These are phyloP conservation scores for Trichoderma asperelloides DNA, from an alignment of 495 filamentous ascomycete genomes.

Conservation along the genomic window DNA sequence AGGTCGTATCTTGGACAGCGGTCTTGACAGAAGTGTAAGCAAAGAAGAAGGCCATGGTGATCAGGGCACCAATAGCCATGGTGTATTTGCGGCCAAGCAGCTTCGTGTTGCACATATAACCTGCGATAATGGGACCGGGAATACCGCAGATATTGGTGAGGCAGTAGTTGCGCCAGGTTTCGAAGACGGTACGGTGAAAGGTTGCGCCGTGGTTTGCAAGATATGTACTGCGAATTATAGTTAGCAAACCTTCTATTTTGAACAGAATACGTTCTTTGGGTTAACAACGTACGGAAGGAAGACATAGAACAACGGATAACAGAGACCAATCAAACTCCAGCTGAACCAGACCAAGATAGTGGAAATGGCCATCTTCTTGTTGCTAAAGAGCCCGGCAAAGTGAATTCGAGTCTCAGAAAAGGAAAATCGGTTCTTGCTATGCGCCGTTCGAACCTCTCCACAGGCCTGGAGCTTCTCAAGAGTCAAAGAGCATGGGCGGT, in stretches of 20 bases:
- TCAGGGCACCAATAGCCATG: constrained; percentile 53
- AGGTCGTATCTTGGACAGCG: constrained; percentile 50
- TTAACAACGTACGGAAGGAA: constrained; percentile 42
- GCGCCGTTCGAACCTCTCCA: constrained; percentile 31
- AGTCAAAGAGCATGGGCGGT: constrained; percentile 54
- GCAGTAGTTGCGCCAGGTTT: constrained; percentile 64
- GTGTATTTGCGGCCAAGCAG: constrained; percentile 54
- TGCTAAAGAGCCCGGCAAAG: constrained; percentile 54
- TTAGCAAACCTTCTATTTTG: background rate
- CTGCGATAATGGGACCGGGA: constrained; percentile 56
- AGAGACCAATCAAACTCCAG: constrained; percentile 62
- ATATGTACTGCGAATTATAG: constrained; percentile 22
- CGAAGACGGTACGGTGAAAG: constrained; percentile 36
- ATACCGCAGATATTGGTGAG: constrained; percentile 57
- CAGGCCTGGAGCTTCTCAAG: constrained; percentile 49
- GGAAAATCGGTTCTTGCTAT: constrained; percentile 35
- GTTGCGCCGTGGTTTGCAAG: constrained; percentile 29
- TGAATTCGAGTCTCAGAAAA: constrained; percentile 45
- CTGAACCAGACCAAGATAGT: constrained; percentile 59
- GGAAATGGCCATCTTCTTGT: constrained; percentile 48
- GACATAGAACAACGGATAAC: constrained; percentile 62
- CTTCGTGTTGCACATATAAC: constrained; percentile 49
- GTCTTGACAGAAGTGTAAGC: constrained; percentile 56
- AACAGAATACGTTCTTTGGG: background rate
- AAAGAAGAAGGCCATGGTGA: constrained; percentile 61